phyloP scores from a whole-genome alignment of 768 basidiomycete genomes.

The Panellus pusillus region DNA sequence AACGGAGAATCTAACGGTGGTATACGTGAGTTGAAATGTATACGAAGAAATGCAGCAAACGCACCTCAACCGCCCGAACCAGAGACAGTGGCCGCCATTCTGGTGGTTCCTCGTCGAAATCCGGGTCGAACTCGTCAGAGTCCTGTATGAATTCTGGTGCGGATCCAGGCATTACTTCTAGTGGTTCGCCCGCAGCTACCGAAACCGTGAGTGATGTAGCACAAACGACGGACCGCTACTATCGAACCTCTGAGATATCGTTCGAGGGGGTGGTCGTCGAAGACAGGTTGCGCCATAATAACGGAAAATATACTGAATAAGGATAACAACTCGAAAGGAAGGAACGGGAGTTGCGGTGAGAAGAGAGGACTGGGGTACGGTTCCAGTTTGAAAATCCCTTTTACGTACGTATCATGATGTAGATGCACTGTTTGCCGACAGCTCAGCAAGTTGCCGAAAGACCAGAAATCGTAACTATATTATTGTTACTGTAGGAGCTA shows the following conservation, averaged over 20 bases:
- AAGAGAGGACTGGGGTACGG: background rate
- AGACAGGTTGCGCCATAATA: slow-evolving; percentile 74
- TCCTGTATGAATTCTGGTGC: slow-evolving; percentile 40
- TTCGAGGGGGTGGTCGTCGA: slow-evolving; percentile 75
- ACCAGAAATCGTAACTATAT: too few species aligned
- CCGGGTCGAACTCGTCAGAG: slow-evolving; percentile 32
- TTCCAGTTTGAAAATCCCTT: too few species aligned
- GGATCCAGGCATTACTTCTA: slow-evolving; percentile 59
- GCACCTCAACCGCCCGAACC: slow-evolving; percentile 40
- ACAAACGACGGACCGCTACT: slow-evolving; percentile 4
- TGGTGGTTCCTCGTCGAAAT: slow-evolving; percentile 28
- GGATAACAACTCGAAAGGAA: slow-evolving; percentile 19
- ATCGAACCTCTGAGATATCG: slow-evolving; percentile 65
- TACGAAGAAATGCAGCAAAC: slow-evolving; percentile 16
- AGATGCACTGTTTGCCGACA: too few species aligned
- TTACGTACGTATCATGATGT: too few species aligned
- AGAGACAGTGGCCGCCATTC: slow-evolving; percentile 38
- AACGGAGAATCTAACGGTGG: slow-evolving; percentile 36
- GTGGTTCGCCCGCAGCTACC: slow-evolving; percentile 60
- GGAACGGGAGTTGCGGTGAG: slow-evolving; percentile 4
- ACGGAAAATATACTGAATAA: slow-evolving; percentile 17
- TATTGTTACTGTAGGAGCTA: too few species aligned
- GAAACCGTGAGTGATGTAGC: background rate
- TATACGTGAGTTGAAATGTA: slow-evolving; percentile 17
- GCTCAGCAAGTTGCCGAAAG: too few species aligned